Percentiles rank a stretch among this genome's conserved stretches.
Conservation (phyloP, 1,284 basidiomycete species). For the Phlebopus sp. region DNA sequence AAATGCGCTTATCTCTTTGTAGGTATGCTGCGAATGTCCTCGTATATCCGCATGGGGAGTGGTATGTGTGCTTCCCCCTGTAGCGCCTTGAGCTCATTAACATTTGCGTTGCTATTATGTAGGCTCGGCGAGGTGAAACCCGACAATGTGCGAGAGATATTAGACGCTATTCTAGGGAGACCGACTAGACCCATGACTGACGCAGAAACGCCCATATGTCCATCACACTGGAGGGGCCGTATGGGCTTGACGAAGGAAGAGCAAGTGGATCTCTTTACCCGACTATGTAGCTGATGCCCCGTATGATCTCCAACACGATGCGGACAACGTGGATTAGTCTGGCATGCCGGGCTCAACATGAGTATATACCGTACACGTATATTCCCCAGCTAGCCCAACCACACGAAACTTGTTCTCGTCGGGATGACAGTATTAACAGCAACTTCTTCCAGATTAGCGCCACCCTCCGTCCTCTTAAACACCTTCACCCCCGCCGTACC, state of each 20-base stretch:
- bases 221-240: conserved; percentile 67
- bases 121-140: conserved; percentile 64
- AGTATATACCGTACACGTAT: no score
- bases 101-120: not conserved
- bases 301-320: not conserved
- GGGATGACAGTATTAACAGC: conserved; percentile 50
- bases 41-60: conserved; percentile 75
- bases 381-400: no score
- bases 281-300: not conserved
- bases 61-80: conserved; percentile 45
- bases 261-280: conserved; percentile 45
- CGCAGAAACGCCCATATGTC: conserved; percentile 38
- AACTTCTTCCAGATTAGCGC: conserved; percentile 49
- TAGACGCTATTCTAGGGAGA: conserved; percentile 47
- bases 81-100: not conserved
- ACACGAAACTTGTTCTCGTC: conserved; percentile 42
- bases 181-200: conserved; percentile 30
- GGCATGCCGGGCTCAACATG: no score
- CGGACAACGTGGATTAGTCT: not conserved
- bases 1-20: conserved; percentile 1
- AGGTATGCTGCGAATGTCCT: conserved; percentile 81
- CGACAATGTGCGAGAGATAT: conserved; percentile 50
- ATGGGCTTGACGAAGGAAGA: conserved; percentile 68
- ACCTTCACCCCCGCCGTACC: conserved; percentile 55
- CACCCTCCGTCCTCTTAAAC: conserved; percentile 51